Base-by-base conservation (phyloP, 1,284 basidiomycete genomes). In the Volvariella volvacea region DNA sequence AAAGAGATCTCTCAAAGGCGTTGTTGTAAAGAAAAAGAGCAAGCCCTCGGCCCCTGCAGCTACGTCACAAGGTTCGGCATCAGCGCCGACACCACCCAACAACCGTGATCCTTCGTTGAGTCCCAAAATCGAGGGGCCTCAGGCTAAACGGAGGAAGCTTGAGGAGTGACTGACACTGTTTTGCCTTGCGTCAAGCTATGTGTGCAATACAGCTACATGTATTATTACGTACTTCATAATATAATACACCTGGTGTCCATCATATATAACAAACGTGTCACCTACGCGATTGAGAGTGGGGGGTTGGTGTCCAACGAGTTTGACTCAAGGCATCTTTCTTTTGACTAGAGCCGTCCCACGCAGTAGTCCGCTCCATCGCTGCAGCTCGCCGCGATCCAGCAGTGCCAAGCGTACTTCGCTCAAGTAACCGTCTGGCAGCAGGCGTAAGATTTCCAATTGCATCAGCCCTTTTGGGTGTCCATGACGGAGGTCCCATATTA, bases 281-380 rank as follows among this genome's bases (percentile, higher is more conserved):
- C 54, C 62, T 52, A 45, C 61, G 57, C 38, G 55, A 50, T 14
- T 28, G 25, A 6, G 25, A 28, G 12, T 28, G 34, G 9, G 88
- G 88, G 42, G 85, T 90, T 3, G 88, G 88, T 38, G 88, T 91
- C 88, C 88, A 91, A 55, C 83, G 67, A 38, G 86, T 73, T 34
- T 68, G 70, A 49, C 74, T 77, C 39, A 85, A 56, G 54, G 86
- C 82, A 49, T 79, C 76, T 54, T 71, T 74, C 32, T 59, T 58
- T 49, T 66, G 64, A 34, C 60, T 52, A 15, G 68, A 43, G 22
- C 49, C 64, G 46, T 77, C 73, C 86, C 86, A 88, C 1, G 75
- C 70, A 2, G 78, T 69, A 12, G 65, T 64, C 50, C 66, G 70
- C 34, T 78, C 81, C 81, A 84, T 86, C 3, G 73, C 82, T 16